Evolutionary conservation across 192 early-diverging fungal genomes (phyloP).

Genomic region (Pecoramyces ruminantium): DNA sequence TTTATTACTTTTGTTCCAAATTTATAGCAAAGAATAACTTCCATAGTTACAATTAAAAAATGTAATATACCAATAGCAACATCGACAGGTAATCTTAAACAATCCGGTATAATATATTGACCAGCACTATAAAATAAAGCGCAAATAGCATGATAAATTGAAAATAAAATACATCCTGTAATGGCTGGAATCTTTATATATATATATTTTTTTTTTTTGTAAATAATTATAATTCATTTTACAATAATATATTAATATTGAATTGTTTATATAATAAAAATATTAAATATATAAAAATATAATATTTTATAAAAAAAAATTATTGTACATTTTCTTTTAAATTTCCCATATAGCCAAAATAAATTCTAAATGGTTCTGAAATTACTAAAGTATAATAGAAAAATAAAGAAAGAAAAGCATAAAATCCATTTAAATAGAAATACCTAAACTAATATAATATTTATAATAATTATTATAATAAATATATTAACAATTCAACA

Average conservation of each 20-base stretch:
- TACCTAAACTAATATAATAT: neutral
- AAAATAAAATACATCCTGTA: neutral
- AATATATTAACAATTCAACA: too few relatives aligned
- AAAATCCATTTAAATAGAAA: neutral
- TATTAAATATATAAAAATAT: too few relatives aligned
- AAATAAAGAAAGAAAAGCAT: neutral
- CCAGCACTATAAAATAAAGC: neutral
- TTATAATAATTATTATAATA: too few relatives aligned
- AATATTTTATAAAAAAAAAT: too few relatives aligned
- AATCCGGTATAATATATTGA: neutral
- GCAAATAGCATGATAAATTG: neutral
- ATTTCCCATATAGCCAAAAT: neutral
- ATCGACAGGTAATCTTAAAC: neutral
- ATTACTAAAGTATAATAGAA: neutral
- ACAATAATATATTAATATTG: too few relatives aligned
- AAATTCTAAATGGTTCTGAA: neutral
- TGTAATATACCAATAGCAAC: neutral
- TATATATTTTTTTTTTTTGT: neutral
- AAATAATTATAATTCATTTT: too few relatives aligned
- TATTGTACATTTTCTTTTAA: neutral
- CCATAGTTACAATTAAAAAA: neutral
- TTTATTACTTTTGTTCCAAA: neutral
- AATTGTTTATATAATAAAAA: too few relatives aligned
- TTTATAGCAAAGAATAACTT: neutral
- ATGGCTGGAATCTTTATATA: neutral